A percentile compares a stretch with the other conserved stretches of the same genome.
phyloP scores from a whole-genome alignment of 345 rosid species.

The Ceriops zippeliana region DNA sequence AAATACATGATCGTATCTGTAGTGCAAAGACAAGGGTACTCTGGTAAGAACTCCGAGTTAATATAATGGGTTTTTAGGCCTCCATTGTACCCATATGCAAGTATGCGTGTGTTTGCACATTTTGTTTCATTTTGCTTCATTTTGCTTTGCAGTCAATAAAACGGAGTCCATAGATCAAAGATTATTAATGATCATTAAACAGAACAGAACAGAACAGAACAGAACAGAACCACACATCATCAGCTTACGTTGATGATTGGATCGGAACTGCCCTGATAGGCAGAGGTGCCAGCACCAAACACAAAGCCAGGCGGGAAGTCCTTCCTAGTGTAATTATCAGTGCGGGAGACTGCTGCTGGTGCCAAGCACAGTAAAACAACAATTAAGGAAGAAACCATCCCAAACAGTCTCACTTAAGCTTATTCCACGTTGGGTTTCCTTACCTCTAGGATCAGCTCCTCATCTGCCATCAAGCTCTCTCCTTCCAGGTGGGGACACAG shows the following conservation, averaged over 20 bases:
- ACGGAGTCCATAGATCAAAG: no score
- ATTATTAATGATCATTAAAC: no score
- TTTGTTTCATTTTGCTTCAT: neutral
- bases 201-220: no score
- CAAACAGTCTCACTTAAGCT: no score
- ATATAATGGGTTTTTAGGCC: neutral
- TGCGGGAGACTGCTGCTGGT: conserved; percentile 14
- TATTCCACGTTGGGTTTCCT: no score
- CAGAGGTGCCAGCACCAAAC: conserved; percentile 57
- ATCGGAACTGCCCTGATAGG: conserved; percentile 44
- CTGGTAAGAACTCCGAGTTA: neutral
- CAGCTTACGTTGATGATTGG: neutral
- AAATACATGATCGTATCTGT: no score
- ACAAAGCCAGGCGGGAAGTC: conserved; percentile 56
- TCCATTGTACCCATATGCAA: neutral
- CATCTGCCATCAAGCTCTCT: no score
- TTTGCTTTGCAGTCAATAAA: no score
- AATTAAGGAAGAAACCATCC: conserved; percentile 7
- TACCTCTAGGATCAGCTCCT: no score
- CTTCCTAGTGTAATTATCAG: conserved; percentile 36
- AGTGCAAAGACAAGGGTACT: no score
- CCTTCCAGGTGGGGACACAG: no score
- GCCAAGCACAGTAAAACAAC: conserved; percentile 15
- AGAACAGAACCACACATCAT: no score
- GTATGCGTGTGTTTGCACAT: neutral